phyloP scores from a whole-genome alignment of 768 basidiomycete species.

The Termitomyces sp. region DNA sequence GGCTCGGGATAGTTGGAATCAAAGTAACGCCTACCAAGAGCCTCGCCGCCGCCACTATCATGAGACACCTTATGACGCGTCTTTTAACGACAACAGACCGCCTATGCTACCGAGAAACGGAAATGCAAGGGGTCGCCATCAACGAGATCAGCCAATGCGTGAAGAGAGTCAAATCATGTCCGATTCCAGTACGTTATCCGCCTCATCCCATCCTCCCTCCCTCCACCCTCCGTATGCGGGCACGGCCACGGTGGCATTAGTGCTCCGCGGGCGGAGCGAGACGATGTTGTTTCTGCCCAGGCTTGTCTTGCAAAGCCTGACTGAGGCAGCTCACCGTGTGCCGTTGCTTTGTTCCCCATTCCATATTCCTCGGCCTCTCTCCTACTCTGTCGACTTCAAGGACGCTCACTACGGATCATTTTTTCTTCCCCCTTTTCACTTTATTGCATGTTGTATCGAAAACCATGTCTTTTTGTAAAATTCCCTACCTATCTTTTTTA shows the following conservation, averaged over 20 bases:
- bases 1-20: constrained; percentile 20
- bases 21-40: constrained; percentile 16
- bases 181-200: constrained; percentile 59
- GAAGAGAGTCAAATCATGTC: constrained; percentile 28
- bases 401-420: constrained; percentile 36
- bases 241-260: constrained; percentile 25
- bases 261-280: constrained; percentile 15
- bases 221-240: constrained; percentile 30
- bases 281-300: constrained; percentile 11
- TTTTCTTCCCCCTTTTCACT: constrained; percentile 25
- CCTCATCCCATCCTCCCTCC: constrained; percentile 37
- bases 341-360: constrained; percentile 18
- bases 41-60: constrained; percentile 9
- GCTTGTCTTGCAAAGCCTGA: constrained; percentile 12
- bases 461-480: constrained; percentile 16
- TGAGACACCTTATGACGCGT: constrained; percentile 8
- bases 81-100: constrained; percentile 17
- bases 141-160: constrained; percentile 22
- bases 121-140: constrained; percentile 22
- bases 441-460: constrained; percentile 20
- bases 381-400: constrained; percentile 27
- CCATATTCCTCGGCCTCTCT: constrained; percentile 21
- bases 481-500: constrained; percentile 22
- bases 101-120: constrained; percentile 17
- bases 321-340: constrained; percentile 22